Base-by-base conservation (phyloP, 2,329 filamentous ascomycete species). In the Fusarium hainanense region DNA sequence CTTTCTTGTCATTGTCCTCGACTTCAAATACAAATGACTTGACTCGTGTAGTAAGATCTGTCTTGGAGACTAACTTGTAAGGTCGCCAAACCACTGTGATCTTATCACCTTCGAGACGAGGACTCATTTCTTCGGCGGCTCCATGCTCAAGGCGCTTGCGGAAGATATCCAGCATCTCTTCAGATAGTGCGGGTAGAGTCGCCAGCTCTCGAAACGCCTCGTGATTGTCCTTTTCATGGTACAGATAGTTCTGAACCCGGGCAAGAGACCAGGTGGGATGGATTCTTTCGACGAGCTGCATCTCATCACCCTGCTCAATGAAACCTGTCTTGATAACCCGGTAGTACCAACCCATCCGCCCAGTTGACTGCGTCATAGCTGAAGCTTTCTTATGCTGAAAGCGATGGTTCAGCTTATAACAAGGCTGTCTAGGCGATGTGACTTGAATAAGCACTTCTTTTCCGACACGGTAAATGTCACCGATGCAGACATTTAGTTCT, bases 401-500 rank as follows among this genome's bases (percentile, higher is more conserved):
- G 4, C 69, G 69, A 20, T 71, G 66, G 7, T 71, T 71, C 20
- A 71, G 66, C 57, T 71, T 71, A 16, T 59, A 71, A 25, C 69
- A 71, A 5, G 69, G 69, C 16, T 71, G 69, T 20, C 69, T 46
- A 11, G 69, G 69, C 7, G 60, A 57, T 30, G 68, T 59, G 10
- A 72, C 69, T 47, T 71, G 60, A 7, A 71, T 51, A 6, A 52
- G 21, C 3, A 67, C 69, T n/a, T 63, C 54, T 7, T 18, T 20
- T 6, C 69, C 69, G 21, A 71, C 34, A 16, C 52, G 56, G 25
- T 58, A 72, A 5, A 42, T 13, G 32, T 71, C 69, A 5, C 69
- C 69, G n/a, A 71, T 64, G 9, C 69, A 71, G 40, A 72, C 66
- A 27, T 72, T 71, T 2, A 56, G 21, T 34, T 71, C 69, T 4